These are phyloP conservation scores for Polytrichum commune DNA, from an alignment of 225 moss, liverwort and hornwort species.

Conservation along the genomic window DNA sequence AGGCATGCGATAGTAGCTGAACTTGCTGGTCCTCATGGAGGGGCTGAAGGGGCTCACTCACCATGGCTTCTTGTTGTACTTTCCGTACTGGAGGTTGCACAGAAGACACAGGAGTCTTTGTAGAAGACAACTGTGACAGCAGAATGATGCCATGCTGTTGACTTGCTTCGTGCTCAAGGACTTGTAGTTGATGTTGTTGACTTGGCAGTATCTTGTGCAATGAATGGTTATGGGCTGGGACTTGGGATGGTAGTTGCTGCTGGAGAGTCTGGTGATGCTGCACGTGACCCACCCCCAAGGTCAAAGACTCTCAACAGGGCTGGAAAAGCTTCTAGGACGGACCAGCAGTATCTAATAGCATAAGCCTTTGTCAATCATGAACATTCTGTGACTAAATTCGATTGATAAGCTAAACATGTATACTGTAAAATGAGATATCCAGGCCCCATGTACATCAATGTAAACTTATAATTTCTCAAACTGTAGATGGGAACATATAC, in stretches of 20 bases:
- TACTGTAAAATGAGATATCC: too few species aligned
- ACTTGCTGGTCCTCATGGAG: constrained; percentile 42
- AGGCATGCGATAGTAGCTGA: constrained; percentile 54
- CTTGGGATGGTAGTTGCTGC: constrained; percentile 53
- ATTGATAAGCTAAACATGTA: too few species aligned
- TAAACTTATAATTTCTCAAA: too few species aligned
- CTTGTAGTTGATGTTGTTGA: constrained; percentile 47
- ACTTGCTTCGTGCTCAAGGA: constrained; percentile 45
- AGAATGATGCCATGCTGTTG: constrained; percentile 45
- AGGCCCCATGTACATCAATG: too few species aligned
- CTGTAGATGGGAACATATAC: too few species aligned
- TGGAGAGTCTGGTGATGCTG: constrained; percentile 50
- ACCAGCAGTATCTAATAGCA: too few species aligned
- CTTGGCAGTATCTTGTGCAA: constrained; percentile 29
- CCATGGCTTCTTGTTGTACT: constrained; percentile 41
- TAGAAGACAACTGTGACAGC: constrained; percentile 44
- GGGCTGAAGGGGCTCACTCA: constrained; percentile 34
- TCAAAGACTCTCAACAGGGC: too few species aligned
- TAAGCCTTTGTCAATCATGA: too few species aligned
- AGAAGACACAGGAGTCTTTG: constrained; percentile 36
- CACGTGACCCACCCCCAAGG: constrained; percentile 37
- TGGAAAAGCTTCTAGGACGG: too few species aligned
- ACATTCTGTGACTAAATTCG: too few species aligned
- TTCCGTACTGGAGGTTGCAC: constrained; percentile 43
- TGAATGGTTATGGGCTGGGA: constrained; percentile 34